These are phyloP conservation scores for Aspergillus brasiliensis DNA, from an alignment of 2,329 filamentous ascomycete species.

Conservation along the genomic window DNA sequence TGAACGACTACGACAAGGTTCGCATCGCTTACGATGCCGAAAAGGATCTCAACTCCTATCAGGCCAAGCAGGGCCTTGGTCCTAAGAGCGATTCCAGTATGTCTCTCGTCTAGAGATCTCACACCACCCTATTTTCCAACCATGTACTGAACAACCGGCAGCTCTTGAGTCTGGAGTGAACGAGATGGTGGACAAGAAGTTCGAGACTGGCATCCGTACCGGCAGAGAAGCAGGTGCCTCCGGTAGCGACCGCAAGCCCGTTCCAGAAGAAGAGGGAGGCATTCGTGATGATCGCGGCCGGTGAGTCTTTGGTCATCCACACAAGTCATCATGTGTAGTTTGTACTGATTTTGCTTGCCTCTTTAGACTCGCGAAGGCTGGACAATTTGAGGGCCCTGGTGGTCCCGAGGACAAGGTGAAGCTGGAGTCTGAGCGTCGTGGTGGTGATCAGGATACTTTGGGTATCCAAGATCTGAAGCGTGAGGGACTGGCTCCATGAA, in stretches of 20 bases:
- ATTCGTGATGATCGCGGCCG: constrained; percentile 39
- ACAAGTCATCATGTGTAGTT: not conserved
- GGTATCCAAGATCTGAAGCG: constrained; percentile 29
- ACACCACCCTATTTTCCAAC: not conserved
- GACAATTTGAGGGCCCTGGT: constrained; percentile 38
- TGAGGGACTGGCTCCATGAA: constrained; percentile 21
- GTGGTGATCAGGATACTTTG: constrained; percentile 32
- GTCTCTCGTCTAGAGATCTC: constrained; percentile 1
- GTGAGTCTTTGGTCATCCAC: constrained; percentile 26
- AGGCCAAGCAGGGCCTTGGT: constrained; percentile 43
- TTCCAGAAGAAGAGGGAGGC: constrained; percentile 47
- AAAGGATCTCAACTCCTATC: constrained; percentile 44
- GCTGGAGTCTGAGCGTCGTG: constrained; percentile 27
- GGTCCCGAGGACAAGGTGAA: constrained; percentile 40
- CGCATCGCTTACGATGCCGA: constrained; percentile 38
- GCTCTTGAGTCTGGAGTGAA: constrained; percentile 47
- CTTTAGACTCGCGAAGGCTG: constrained; percentile 36
- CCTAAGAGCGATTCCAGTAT: constrained; percentile 44
- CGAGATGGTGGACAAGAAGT: constrained; percentile 41
- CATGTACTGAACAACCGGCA: constrained; percentile 14
- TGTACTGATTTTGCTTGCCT: not conserved
- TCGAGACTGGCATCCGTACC: constrained; percentile 40
- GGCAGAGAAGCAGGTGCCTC: constrained; percentile 37
- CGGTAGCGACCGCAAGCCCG: constrained; percentile 41
- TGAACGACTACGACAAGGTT: constrained; percentile 28